Evolutionary conservation across 2,329 filamentous ascomycete species (phyloP).

Genomic region (Ophiostoma populinum): DNA sequence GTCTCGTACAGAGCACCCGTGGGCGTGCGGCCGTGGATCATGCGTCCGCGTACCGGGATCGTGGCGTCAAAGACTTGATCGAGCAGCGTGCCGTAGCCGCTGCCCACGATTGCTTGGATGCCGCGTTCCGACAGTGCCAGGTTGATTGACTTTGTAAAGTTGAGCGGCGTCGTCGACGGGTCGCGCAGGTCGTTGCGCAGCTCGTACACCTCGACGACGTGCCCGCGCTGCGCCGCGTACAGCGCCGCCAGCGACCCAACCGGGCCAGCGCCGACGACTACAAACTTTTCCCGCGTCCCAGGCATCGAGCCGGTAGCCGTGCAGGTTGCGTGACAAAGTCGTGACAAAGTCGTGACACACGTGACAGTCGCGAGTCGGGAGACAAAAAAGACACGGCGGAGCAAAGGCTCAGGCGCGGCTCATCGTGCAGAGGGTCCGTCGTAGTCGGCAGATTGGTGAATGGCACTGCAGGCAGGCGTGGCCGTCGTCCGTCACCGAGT

Average conservation of each 20-base stretch:
- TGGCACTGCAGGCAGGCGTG: no score
- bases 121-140: constrained; percentile 85
- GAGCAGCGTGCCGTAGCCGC: constrained; percentile 49
- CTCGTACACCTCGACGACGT: constrained; percentile 89
- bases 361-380: no score
- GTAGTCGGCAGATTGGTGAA: no score
- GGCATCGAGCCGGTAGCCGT: no score
- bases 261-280: constrained; percentile 82
- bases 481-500: no score
- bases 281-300: no score
- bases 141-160: constrained; percentile 98
- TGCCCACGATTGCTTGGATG: constrained; percentile 67
- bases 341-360: no score
- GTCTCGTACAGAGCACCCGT: constrained; percentile 54
- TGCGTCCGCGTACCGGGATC: constrained; percentile 86
- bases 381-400: no score
- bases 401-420: no score
- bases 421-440: no score
- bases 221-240: constrained; percentile 76
- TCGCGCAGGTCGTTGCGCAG: constrained; percentile 78
- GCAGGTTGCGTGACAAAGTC: no score
- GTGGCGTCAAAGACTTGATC: constrained; percentile 59
- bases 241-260: constrained; percentile 84
- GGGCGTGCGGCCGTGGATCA: constrained; percentile 66
- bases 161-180: constrained; percentile 65